These are phyloP conservation scores for Globisporangium megalacanthum DNA, from an alignment of 352 stramenopile species.

Conservation along the genomic window DNA sequence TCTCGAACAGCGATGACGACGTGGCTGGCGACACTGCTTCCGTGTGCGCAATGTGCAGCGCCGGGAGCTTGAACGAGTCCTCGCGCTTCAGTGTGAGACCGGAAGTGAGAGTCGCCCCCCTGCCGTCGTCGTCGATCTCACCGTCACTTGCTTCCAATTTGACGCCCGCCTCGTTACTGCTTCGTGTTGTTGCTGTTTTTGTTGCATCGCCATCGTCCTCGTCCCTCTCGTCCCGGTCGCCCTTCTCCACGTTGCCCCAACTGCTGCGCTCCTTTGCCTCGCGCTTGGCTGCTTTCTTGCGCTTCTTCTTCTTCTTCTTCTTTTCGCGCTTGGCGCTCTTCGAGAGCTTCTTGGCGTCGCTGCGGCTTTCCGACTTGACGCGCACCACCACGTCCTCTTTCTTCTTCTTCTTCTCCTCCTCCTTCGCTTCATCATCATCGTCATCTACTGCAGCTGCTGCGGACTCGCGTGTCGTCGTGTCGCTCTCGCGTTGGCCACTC, in stretches of 20 bases:
- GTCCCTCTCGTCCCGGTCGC: slow-evolving; percentile 16
- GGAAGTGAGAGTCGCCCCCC: not conserved
- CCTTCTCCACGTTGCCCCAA: not conserved
- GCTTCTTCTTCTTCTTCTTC: slow-evolving; percentile 48
- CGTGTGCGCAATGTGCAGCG: slow-evolving; percentile 1
- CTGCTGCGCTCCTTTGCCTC: slow-evolving; percentile 7
- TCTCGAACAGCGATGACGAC: slow-evolving; percentile 33
- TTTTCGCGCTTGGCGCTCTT: slow-evolving; percentile 37
- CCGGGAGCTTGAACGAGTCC: slow-evolving; percentile 3
- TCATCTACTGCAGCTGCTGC: not conserved
- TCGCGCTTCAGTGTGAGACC: slow-evolving; percentile 3
- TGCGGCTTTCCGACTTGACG: not conserved
- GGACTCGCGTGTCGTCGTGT: not conserved
- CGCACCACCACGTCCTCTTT: slow-evolving; percentile 11
- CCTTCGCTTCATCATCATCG: not conserved
- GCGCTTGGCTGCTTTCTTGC: slow-evolving; percentile 45
- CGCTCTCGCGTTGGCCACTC: no score
- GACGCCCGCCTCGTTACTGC: not conserved
- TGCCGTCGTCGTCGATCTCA: slow-evolving; percentile 14
- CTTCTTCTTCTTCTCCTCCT: slow-evolving; percentile 16
- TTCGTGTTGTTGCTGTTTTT: not conserved
- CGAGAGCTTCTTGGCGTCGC: slow-evolving; percentile 18
- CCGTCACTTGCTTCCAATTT: slow-evolving; percentile 3
- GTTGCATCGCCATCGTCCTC: slow-evolving; percentile 16
- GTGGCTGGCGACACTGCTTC: slow-evolving; percentile 18